Evolutionary conservation across 257 asterid genomes (phyloP).

Genomic region (Capsicum pubescens): DNA sequence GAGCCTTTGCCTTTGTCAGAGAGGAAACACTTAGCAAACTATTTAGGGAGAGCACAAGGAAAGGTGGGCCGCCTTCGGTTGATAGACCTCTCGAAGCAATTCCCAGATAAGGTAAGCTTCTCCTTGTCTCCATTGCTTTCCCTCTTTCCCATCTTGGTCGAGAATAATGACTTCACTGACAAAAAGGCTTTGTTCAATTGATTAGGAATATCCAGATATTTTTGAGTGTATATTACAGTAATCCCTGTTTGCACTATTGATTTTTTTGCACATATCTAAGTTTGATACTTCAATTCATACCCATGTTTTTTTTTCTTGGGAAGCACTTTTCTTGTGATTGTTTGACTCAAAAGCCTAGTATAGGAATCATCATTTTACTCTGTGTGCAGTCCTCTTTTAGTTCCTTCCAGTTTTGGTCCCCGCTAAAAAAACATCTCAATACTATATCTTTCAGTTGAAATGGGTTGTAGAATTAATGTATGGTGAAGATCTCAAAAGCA

Average conservation of each 20-base stretch:
- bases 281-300: not conserved
- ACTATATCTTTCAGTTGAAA: not conserved
- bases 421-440: not conserved
- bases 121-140: slow-evolving; percentile 1
- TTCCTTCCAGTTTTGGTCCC: slow-evolving; percentile 16
- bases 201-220: not conserved
- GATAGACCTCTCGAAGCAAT: slow-evolving; percentile 81
- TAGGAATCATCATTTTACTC: not conserved
- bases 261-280: not conserved
- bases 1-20: slow-evolving; percentile 85
- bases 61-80: slow-evolving; percentile 81
- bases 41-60: slow-evolving; percentile 94
- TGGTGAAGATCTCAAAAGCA: not conserved
- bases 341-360: not conserved
- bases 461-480: not conserved
- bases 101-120: slow-evolving; percentile 78
- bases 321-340: not conserved
- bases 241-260: not conserved
- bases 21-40: slow-evolving; percentile 85
- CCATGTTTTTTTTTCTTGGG: not conserved
- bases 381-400: not conserved
- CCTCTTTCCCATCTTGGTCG: slow-evolving; percentile 25
- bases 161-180: slow-evolving; percentile 5
- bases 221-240: not conserved
- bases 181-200: not conserved